Conservation (phyloP, 768 basidiomycete genomes). For the Agaricus bisporus region DNA sequence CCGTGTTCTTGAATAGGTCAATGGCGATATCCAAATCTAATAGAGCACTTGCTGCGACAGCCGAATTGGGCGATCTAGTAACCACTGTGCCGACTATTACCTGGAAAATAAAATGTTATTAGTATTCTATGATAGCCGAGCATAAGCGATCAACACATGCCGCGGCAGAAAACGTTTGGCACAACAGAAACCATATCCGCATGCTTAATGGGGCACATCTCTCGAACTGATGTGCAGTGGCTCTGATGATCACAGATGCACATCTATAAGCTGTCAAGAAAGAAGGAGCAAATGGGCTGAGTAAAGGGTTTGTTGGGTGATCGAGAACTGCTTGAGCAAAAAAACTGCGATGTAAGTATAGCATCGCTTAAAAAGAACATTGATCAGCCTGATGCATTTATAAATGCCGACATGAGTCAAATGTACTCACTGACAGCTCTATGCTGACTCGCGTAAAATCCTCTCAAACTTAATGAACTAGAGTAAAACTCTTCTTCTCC, state of each 20-base stretch:
- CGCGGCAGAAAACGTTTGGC: slow-evolving; percentile 45
- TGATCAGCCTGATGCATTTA: background rate
- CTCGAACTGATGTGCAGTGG: slow-evolving; percentile 42
- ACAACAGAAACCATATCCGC: slow-evolving; percentile 45
- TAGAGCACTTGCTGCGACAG: slow-evolving; percentile 42
- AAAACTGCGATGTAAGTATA: slow-evolving; percentile 51
- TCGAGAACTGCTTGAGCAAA: slow-evolving; percentile 55
- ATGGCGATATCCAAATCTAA: slow-evolving; percentile 41
- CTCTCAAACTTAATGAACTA: slow-evolving; percentile 43
- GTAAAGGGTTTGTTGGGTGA: slow-evolving; percentile 44
- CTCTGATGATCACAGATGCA: slow-evolving; percentile 46
- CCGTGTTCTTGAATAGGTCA: slow-evolving; percentile 39
- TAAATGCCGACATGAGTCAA: background rate
- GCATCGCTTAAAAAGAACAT: slow-evolving; percentile 30
- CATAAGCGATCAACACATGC: slow-evolving; percentile 21
- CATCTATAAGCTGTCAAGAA: slow-evolving; percentile 49
- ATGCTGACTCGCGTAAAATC: slow-evolving; percentile 51
- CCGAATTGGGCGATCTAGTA: slow-evolving; percentile 46
- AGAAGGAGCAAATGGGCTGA: slow-evolving; percentile 50
- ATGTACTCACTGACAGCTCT: slow-evolving; percentile 48
- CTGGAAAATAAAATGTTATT: slow-evolving; percentile 21
- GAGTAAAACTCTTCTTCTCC: slow-evolving; percentile 43
- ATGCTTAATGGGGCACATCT: slow-evolving; percentile 40
- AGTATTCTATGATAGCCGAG: background rate
- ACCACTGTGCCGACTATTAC: slow-evolving; percentile 56